Evolutionary conservation across 371 early-diverging fungal genomes (phyloP), one percentile per base, ranked within the genome.

Genomic region (Actinomortierella ambigua): DNA sequence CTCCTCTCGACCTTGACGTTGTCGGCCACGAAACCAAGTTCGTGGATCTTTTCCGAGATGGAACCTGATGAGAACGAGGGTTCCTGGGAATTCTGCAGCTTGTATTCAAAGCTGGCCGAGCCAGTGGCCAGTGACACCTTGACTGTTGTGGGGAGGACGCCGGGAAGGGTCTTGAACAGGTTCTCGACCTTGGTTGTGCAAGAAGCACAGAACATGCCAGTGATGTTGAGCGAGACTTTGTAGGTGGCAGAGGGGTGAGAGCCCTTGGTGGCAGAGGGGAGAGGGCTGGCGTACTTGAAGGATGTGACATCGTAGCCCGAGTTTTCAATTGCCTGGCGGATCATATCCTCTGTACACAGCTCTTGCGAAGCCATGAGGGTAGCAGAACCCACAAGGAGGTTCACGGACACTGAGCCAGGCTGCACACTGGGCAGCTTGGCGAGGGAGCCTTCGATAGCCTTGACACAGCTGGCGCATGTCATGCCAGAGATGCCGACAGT

Each of bases 401-500:
- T 93, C 47, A 98, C 93, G 4, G 86, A 67, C 7, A 87, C 88
- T 1, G 79, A 76, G 20, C 42, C 59, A 6, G 59, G n/a, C 1
- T 79, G 61, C 17, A 94, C 85, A 11, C 85, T 89, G 4, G 82
- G 79, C 54, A 87, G 56, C 1, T 63, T 48, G 7, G 40, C 24
- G 8, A 97, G 69, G 0, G 85, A 80, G 9, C 76, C 68, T 61
- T 89, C 89, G 24, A 96, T 81, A n/a, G 87, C 82, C 11, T 86
- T 82, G 57, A 89, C 88, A 61, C 95, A 95, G 43, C 90, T 88
- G 1, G 93, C 84, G 59, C 95, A 94, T 3, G 94, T 92, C 95
- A 96, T 93, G 40, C 96, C 52, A 27, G 88, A 92, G 18, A 98
- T 88, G 53, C 88, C 54, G 18, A 89, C 65, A 13, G 65, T 80